Base-by-base conservation (phyloP, 129 eudicot genomes). In the Tagetes erecta region DNA sequence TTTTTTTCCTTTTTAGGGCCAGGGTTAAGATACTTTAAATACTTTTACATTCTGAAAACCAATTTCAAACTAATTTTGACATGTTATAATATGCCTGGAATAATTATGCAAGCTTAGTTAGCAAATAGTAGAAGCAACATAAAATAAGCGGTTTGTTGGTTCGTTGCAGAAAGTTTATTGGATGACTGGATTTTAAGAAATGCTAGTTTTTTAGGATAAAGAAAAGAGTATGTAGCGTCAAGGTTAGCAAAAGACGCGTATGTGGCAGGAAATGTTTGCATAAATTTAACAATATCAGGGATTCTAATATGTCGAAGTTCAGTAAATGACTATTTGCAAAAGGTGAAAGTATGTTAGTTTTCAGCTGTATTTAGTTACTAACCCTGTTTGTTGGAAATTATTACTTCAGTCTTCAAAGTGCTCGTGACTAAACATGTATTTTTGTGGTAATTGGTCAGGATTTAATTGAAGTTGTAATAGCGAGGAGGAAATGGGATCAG, bases 401-500 rank as follows among this genome's bases (percentile, higher is more conserved):
- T 59, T 46, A 8, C 33, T 13, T 60, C 35, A 6, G 8, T 63
- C 10, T 38, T 52, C 66, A 39, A 53, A 40, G 55, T 67, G 44
- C 64, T 50, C 52, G 63, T 33, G 42, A 53, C 73, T 55, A 57
- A 77, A 45, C 3, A 8, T 59, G 52, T 46, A 46, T 57, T 37
- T 36, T 27, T 60, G 70, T 14, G 53, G 42, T 46, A 64, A 64
- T 35, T 42, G 41, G 71, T 13, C 65, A 78, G 71, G 49, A 34
- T 72, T 79, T 55, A 42, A 58, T 56, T 72, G 40, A 65, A 60
- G 59, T n/a, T 41, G 51, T 41, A 52, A 47, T 51, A 8, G 7
- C 39, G 42, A 71, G 53, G 13, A 40, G 27, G 51, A 77, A 36
- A 90, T 90, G 96, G 96, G 92, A 57, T 87, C 92, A 12, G 96